Evolutionary conservation across 176 grass and related monocot genomes (phyloP), one percentile per base, ranked within the genome.

Genomic region (Musa beccarii): DNA sequence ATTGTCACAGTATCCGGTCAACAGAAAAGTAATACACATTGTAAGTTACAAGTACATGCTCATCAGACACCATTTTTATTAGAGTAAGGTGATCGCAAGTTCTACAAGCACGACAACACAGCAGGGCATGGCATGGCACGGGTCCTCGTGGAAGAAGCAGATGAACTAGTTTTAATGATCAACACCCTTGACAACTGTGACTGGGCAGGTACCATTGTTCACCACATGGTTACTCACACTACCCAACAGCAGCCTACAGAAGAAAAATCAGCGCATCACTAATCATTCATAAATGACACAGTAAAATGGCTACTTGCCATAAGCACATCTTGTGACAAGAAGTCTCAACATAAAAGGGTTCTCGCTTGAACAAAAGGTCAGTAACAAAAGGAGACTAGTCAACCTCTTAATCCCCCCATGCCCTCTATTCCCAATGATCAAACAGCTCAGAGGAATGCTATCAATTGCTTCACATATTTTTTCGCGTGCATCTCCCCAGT

Each of bases 141-240:
- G 34, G 34, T 43, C 34, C 34, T 43, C 34, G 34, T 43, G 34
- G 34, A 20, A 20, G 62, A 64, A 20, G 12, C 43, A 57, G 65
- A 82, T 87, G 78, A 94, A 12, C 65, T 79, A 13, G 50, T 21
- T 28, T 73, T 87, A 79, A 8, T 79, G 53, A 56, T 76, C 83
- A 0, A 66, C 0, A 7, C 49, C 16, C 80, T 87, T 99, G 61
- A 99, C 95, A 68, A 99, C 88, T 2, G 95, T 99, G 43, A 99
- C 86, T 0, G 95, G 90, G 68, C 90, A 99, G 16, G 84, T 61
- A 15, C 82, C 90, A 6, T 99, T 83, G 77, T 89, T 94, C 68
- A 99, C 90, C 2, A 99, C 86, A n/a, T 83, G 89, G 51, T 91
- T 89, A 19, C 95, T 98, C 3, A 99, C 95, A 11, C 95, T 99